phyloP scores from a whole-genome alignment of 164 flowering plant genomes.

The Stephania japonica region DNA sequence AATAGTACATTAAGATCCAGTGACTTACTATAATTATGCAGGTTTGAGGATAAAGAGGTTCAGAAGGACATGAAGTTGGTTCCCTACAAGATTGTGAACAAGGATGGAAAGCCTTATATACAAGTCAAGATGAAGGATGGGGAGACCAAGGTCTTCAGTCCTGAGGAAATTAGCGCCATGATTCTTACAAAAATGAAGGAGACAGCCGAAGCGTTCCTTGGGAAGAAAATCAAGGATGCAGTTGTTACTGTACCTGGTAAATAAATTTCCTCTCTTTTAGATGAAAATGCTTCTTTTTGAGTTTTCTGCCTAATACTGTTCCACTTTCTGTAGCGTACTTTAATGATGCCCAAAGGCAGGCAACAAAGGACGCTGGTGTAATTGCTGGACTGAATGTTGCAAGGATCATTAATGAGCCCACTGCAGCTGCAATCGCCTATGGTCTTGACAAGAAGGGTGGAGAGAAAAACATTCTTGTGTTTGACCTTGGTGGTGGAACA shows the following conservation, averaged over 20 bases:
- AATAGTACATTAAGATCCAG: neutral
- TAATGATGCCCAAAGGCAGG: slow-evolving; percentile 94
- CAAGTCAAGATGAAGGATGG: slow-evolving; percentile 75
- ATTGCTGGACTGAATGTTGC: slow-evolving; percentile 92
- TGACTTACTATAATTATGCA: slow-evolving; percentile 17
- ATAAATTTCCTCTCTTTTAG: slow-evolving; percentile 1
- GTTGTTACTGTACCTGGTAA: slow-evolving; percentile 90
- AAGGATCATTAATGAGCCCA: slow-evolving; percentile 86
- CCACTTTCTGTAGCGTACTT: slow-evolving; percentile 58
- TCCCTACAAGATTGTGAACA: slow-evolving; percentile 81
- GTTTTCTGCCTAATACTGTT: neutral
- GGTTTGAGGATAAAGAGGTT: slow-evolving; percentile 89
- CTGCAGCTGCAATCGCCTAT: slow-evolving; percentile 93
- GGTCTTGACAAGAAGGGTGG: slow-evolving; percentile 93
- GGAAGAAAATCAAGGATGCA: slow-evolving; percentile 92
- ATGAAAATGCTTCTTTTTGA: neutral
- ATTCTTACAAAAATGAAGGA: slow-evolving; percentile 84
- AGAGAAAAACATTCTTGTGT: slow-evolving; percentile 94
- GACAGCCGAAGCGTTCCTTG: slow-evolving; percentile 92
- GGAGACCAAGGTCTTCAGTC: slow-evolving; percentile 80
- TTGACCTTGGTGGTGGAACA: slow-evolving; percentile 93
- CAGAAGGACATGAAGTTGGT: slow-evolving; percentile 84
- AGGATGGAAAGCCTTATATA: slow-evolving; percentile 86
- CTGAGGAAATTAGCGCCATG: slow-evolving; percentile 95
- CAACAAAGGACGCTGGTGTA: slow-evolving; percentile 92